Percentiles rank a stretch among this genome's conserved stretches.
Conservation (phyloP, 352 stramenopile species). For the Globisporangium emineosum region DNA sequence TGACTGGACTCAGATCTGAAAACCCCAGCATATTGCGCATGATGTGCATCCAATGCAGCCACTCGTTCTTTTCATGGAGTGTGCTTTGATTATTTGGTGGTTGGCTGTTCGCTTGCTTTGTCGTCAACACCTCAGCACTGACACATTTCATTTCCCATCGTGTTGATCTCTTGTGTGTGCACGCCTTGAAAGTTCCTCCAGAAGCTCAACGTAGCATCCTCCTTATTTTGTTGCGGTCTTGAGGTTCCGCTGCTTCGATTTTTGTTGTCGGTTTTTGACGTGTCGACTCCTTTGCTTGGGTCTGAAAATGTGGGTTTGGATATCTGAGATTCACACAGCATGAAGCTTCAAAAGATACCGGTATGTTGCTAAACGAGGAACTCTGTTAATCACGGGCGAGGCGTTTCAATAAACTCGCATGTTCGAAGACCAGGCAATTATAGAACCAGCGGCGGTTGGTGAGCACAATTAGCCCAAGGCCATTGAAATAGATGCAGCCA, state of each 20-base stretch:
- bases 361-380: background rate
- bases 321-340: conserved; percentile 2
- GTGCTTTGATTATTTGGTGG: background rate
- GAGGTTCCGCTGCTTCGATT: conserved; percentile 5
- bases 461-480: background rate
- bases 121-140: background rate
- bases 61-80: background rate
- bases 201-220: conserved; percentile 1
- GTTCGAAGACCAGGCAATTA: background rate
- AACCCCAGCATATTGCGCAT: background rate
- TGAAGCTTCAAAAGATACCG: background rate
- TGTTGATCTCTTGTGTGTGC: background rate
- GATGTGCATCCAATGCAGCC: background rate
- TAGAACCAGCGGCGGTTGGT: background rate
- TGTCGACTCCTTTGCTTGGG: background rate
- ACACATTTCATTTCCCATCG: background rate
- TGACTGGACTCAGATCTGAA: background rate
- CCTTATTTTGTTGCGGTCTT: background rate
- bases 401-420: background rate
- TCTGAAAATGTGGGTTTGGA: background rate
- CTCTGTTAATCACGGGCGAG: background rate
- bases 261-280: background rate
- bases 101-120: background rate
- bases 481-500: background rate
- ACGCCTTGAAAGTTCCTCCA: background rate